Base-by-base conservation (phyloP, 2,329 filamentous ascomycete genomes). In the Aspergillus tubingensis region DNA sequence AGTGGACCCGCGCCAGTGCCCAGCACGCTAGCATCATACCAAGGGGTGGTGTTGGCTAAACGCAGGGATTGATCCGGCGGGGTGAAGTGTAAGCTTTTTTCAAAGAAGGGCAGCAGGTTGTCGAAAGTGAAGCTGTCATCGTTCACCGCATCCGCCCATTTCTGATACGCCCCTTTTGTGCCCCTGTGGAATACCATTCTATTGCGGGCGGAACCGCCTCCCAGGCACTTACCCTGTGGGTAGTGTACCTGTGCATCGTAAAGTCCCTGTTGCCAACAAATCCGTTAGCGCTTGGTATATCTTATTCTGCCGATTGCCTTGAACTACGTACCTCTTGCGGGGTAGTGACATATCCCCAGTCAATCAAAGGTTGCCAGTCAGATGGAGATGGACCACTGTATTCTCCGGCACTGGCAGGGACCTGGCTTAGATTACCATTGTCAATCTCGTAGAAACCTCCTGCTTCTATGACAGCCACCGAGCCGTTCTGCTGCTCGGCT, bases 111-210 rank as follows among this genome's bases (percentile, higher is more conserved):
- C 15, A 57, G 25, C 13, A 62, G 43, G 23, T 55, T 50, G 19
- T 62, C 54, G 52, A 58, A 62, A 1, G 15, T 36, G 49, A 39
- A 62, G 6, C 53, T 47, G 15, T 8, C 11, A 27, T 78, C 74
- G 1, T 65, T 72, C 7, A 76, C 74, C 17, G 65, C 58, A 39
- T 76, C 68, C 0, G 75, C 74, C 76, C 76, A 78, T 51, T 61
- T 51, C 49, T 73, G 63, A 51, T 72, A 70, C 5, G 70, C 62
- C 2, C 65, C 70, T 11, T 62, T 62, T 2, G 72, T 76, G 1
- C 66, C 69, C 39, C 71, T 54, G 7, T 70, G 69, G 36, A 71
- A 67, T 44, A 63, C 44, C 69, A 71, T 71, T 25, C 62, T 66
- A 32, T 72, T 71, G 8, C 65, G 59, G 2, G 68, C 65, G 1